phyloP scores from a whole-genome alignment of 148 eudicot genomes.

The Camellia sinensis region DNA sequence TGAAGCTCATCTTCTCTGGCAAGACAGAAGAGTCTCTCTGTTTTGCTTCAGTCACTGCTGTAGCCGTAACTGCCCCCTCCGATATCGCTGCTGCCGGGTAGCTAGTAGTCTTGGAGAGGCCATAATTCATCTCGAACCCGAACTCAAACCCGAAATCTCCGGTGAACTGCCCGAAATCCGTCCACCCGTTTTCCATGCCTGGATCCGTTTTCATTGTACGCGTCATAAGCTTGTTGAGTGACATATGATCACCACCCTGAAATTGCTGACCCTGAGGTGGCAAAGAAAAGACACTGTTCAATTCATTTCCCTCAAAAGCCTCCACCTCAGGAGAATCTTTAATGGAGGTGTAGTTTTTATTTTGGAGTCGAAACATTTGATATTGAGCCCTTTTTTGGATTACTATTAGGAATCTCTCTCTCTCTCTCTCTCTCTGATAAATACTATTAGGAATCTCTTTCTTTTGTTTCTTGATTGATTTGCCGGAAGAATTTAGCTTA shows the following conservation, averaged over 20 bases:
- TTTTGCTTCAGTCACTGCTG: constrained; percentile 9
- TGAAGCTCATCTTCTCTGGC: constrained; percentile 47
- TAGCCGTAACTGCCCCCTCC: not conserved
- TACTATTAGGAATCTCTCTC: no score
- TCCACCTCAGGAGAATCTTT: no score
- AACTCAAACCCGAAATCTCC: constrained; percentile 22
- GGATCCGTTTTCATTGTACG: constrained; percentile 61
- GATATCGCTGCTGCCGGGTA: constrained; percentile 42
- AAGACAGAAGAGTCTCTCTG: constrained; percentile 21
- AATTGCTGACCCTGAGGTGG: constrained; percentile 18
- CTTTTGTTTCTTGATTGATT: no score
- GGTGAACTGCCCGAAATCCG: constrained; percentile 33
- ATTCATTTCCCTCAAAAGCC: constrained; percentile 28
- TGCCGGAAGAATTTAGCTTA: no score
- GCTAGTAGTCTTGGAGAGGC: constrained; percentile 46
- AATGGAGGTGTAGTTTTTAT: no score
- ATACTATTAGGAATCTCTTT: no score
- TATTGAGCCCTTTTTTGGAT: no score
- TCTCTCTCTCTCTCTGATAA: no score
- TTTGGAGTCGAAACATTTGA: no score
- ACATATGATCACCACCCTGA: constrained; percentile 15
- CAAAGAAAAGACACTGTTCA: constrained; percentile 14
- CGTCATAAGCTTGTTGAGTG: constrained; percentile 26
- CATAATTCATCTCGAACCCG: constrained; percentile 36
- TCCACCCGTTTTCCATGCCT: constrained; percentile 53